These are phyloP conservation scores for Helminthosporium solani DNA, from an alignment of 2,329 filamentous ascomycete species.

Conservation along the genomic window DNA sequence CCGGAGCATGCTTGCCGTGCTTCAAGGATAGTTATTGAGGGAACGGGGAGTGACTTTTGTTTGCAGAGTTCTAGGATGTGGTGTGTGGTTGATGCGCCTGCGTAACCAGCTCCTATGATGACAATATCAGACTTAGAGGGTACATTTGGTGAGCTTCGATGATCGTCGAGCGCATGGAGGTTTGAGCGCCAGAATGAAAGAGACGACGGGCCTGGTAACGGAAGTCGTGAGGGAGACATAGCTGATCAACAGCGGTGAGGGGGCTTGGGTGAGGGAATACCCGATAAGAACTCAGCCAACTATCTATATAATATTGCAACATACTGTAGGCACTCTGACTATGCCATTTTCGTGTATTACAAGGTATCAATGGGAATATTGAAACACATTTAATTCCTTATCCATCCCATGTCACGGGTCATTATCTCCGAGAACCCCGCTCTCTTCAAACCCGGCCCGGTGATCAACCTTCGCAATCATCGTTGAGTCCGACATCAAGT, in stretches of 20 bases:
- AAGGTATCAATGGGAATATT: no score
- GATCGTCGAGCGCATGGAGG: slow-evolving; percentile 6
- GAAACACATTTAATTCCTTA: no score
- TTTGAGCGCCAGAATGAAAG: neutral
- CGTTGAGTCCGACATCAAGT: neutral
- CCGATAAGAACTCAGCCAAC: no score
- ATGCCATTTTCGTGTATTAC: no score
- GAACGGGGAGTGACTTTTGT: neutral
- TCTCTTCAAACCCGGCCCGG: no score
- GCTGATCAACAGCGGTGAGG: neutral
- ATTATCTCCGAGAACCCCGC: no score
- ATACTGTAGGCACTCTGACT: no score
- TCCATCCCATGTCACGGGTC: no score
- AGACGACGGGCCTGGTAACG: neutral
- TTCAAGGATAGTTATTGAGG: slow-evolving; percentile 44
- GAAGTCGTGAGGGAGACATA: neutral
- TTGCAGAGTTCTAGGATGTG: slow-evolving; percentile 11
- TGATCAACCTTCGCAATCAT: neutral
- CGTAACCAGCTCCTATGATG: slow-evolving; percentile 15
- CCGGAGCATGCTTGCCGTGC: slow-evolving; percentile 53
- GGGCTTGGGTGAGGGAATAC: no score
- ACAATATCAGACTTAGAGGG: slow-evolving; percentile 9
- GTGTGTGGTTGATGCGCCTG: slow-evolving; percentile 13
- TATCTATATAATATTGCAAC: no score
- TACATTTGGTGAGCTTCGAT: slow-evolving; percentile 13